Base-by-base conservation (phyloP, 768 basidiomycete species). In the Suillus luteus region DNA sequence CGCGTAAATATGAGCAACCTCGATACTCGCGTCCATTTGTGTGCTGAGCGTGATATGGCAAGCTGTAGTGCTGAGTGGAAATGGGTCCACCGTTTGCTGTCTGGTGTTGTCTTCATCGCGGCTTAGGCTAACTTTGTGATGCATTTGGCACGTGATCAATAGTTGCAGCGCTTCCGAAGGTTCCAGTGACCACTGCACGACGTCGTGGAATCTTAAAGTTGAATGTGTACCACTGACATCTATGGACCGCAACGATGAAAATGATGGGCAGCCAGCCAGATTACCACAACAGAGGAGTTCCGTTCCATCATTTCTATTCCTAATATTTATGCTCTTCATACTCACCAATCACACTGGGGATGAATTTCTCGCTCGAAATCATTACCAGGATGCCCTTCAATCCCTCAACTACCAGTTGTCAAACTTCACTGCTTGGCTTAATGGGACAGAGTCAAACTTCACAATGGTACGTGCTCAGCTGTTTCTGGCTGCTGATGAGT, bases 341-440 rank as follows among this genome's bases (percentile, higher is more conserved):
- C 84, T 93, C 74, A 90, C 88, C 55, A 92, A 87, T 68, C 87
- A 89, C 64, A 87, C 83, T 64, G 82, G 84, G 8, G 90, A 91
- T 68, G 89, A 90, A 70, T 85, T 84, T 64, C 76, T 86, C 5
- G 82, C 84, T 17, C 79, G 86, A 63, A 85, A 83, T 68, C 86
- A 86, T 62, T 90, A 89, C 72, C 81, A 89, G 70, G 85, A 91
- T 65, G 78, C 85, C n/a, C 70, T 93, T 5, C 77, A 80, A 37
- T 80, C 80, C 8, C 73, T 92, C 64, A 80, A 80, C 38, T 79
- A 84, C 69, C 86, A 91, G 65, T 73, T 87, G 14, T 82, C 83
- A n/a, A 91, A 93, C 72, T 93, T 84, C 69, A 87, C 89, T 1
- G 83, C 86, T 1, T 93, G 90, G 90, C 74, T 90, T 75, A 86